Conservation (phyloP, 2,329 filamentous ascomycete genomes). For the Fusarium foetens region DNA sequence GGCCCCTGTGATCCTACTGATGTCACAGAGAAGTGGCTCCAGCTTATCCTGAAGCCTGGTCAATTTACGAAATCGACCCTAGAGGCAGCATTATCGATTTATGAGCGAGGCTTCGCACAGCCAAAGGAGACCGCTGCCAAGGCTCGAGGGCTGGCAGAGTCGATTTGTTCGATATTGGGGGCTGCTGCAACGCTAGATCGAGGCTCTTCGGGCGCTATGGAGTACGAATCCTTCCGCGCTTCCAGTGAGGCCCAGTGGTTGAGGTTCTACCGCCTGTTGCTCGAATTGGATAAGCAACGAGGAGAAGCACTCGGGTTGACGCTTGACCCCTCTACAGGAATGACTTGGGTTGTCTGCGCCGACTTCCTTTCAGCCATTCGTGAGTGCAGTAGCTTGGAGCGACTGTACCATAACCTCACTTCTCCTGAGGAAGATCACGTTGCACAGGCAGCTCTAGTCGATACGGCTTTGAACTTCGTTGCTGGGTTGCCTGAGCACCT, state of each 20-base stretch:
- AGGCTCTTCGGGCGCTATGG: constrained; percentile 70
- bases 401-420: constrained; percentile 74
- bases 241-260: constrained; percentile 88
- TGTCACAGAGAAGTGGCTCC: constrained; percentile 85
- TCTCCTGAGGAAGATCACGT: constrained; percentile 63
- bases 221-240: constrained; percentile 78
- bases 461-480: constrained; percentile 75
- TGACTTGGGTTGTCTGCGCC: constrained; percentile 86
- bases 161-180: constrained; percentile 77
- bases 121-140: constrained; percentile 52
- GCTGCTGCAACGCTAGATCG: constrained; percentile 74
- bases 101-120: constrained; percentile 70
- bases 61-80: constrained; percentile 82
- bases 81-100: constrained; percentile 84
- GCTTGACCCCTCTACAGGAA: constrained; percentile 74
- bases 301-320: constrained; percentile 83
- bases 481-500: constrained; percentile 76
- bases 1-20: constrained; percentile 73
- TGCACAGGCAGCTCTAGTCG: constrained; percentile 70
- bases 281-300: constrained; percentile 86
- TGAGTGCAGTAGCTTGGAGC: constrained; percentile 81
- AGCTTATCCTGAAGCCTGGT: constrained; percentile 83
- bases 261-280: constrained; percentile 84
- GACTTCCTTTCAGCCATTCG: constrained; percentile 84
- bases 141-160: constrained; percentile 74